Percentiles rank a stretch among this genome's conserved stretches.
These are phyloP conservation scores for Penicillium sp. DNA, from an alignment of 2,329 filamentous ascomycete genomes.

Conservation along the genomic window DNA sequence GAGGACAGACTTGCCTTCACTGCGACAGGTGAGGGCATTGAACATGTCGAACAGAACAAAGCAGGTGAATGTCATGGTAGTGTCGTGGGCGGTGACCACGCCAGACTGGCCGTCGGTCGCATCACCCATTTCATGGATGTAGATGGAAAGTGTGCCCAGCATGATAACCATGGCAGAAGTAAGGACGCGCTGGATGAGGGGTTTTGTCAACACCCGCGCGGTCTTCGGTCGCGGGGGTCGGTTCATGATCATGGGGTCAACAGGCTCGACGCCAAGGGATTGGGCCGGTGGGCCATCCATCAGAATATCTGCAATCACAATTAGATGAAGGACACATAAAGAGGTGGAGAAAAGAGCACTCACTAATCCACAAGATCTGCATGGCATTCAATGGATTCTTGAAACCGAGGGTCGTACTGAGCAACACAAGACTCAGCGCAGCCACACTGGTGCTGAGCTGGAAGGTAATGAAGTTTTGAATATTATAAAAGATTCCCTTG, in stretches of 20 bases:
- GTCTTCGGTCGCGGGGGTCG: conserved; percentile 83
- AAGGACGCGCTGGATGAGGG: conserved; percentile 79
- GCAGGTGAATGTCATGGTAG: conserved; percentile 98
- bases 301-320: conserved; percentile 73
- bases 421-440: conserved; percentile 82
- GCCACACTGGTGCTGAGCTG: conserved; percentile 97
- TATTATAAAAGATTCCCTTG: conserved; percentile 99
- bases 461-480: conserved; percentile 98
- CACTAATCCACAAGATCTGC: conserved; percentile 99
- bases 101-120: conserved; percentile 52
- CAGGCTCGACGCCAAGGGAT: conserved; percentile 91
- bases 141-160: conserved; percentile 86
- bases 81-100: conserved; percentile 85
- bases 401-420: conserved; percentile 91
- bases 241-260: conserved; percentile 92
- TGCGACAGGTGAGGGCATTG: conserved; percentile 91
- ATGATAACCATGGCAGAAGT: conserved; percentile 89
- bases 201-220: conserved; percentile 85
- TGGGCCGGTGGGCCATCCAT: conserved; percentile 99
- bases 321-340: conserved; percentile 24
- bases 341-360: conserved; percentile 43
- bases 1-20: conserved; percentile 84
- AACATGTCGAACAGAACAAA: conserved; percentile 99
- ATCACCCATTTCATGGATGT: conserved; percentile 88
- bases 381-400: conserved; percentile 97